Evolutionary conservation across 2,329 filamentous ascomycete species (phyloP).

Genomic region (Claviceps citrina): DNA sequence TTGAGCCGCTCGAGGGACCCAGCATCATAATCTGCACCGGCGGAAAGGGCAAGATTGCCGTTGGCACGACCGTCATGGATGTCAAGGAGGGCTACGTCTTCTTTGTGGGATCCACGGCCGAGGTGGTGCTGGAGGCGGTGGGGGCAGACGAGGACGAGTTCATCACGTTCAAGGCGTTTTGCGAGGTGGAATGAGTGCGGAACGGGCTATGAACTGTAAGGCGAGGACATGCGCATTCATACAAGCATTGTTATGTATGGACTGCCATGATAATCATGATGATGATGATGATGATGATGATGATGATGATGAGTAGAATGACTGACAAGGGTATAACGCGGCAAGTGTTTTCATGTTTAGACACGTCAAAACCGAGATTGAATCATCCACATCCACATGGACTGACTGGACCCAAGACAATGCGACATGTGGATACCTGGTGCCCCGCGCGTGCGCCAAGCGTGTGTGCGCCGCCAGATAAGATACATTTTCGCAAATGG

Average conservation of each 20-base stretch:
- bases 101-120: constrained; percentile 78
- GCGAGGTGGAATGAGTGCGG: constrained; percentile 49
- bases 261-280: background rate
- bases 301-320: background rate
- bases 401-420: too few relatives aligned
- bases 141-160: constrained; percentile 51
- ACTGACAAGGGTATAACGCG: too few relatives aligned
- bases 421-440: too few relatives aligned
- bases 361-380: too few relatives aligned
- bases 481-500: too few relatives aligned
- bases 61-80: constrained; percentile 67
- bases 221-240: background rate
- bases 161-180: constrained; percentile 86
- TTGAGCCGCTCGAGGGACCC: constrained; percentile 74
- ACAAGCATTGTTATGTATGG: too few relatives aligned
- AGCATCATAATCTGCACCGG: constrained; percentile 85
- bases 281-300: background rate
- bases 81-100: constrained; percentile 60
- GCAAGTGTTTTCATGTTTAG: too few relatives aligned
- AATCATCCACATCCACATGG: too few relatives aligned
- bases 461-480: too few relatives aligned
- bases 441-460: too few relatives aligned
- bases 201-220: constrained; percentile 14
- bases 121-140: constrained; percentile 60
- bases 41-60: constrained; percentile 68